Evolutionary conservation across 1,284 basidiomycete species (phyloP), one percentile per base, ranked within the genome.

Genomic region (Moniliella sp.): DNA sequence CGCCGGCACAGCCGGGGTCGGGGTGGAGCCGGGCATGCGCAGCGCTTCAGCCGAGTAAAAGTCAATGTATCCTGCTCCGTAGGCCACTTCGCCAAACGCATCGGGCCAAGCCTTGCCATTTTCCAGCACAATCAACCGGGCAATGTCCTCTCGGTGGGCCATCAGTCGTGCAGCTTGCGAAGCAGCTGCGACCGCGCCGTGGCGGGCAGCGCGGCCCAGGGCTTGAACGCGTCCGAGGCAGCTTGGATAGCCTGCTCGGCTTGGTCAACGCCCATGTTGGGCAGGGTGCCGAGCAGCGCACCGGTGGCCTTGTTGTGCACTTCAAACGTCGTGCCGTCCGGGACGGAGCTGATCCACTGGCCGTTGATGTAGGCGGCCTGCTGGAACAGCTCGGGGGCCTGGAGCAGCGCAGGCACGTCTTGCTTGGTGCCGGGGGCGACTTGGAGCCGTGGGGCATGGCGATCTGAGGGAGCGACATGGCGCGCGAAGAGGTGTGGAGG

Each of bases 1-100:
- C 64, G 30, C 70, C 71, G 1, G 67, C 19, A 77, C 61, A 0
- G 78, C 64, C 5, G 76, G 76, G 3, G 88, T 86, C 18, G 93
- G 74, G 7, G 78, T 73, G 62, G 88, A 80, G 71, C 66, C 66
- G 39, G 65, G 62, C 8, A 57, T 61, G 16, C 45, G 38, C 5
- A 39, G 31, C 7, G 48, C 45, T 35, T 52, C 41, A 15, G 44
- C 50, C 12, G 49, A 41, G 33, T 57, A 59, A 50, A 52, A 57
- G 21, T 56, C 47, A 40, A 59, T 41, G 38, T 51, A 59, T 17
- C 44, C 42, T 37, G 56, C 56, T 18, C 46, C 48, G 38, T 57
- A 57, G 30, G 37, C 40, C 12, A 59, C 36, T 35, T 59, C 57
- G 21, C 50, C 54, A 36, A 49, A 48, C 11, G 56, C 54, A 32